Evolutionary conservation across 345 rosid genomes (phyloP).

Genomic region (Clausena lansium): DNA sequence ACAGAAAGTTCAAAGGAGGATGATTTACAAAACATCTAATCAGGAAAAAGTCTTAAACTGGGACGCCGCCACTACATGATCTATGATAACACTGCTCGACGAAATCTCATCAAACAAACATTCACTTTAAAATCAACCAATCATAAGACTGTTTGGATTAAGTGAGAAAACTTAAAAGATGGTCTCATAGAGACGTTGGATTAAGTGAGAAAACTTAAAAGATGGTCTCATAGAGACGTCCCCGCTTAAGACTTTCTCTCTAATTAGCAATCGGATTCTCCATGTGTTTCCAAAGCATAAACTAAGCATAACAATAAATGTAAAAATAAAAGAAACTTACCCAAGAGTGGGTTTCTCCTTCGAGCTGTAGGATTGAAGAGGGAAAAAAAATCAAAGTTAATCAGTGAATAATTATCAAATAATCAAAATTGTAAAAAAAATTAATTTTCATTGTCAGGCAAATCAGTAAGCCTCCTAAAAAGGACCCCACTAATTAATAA

Average conservation of each 20-base stretch:
- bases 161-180: background rate
- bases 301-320: background rate
- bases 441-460: background rate
- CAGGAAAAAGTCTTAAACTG: background rate
- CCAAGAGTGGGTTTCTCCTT: constrained; percentile 97
- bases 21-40: background rate
- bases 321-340: constrained; percentile 31
- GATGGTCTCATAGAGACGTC: background rate
- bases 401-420: constrained; percentile 9
- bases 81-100: background rate
- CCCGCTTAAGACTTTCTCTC: background rate
- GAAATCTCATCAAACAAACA: background rate
- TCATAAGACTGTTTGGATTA: background rate
- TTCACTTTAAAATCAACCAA: background rate
- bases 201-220: background rate
- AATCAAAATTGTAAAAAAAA: background rate
- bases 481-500: background rate
- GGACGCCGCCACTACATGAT: background rate
- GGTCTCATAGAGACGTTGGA: no score
- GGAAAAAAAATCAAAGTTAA: constrained; percentile 1
- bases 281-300: background rate
- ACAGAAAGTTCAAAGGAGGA: background rate
- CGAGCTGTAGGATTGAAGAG: constrained; percentile 50
- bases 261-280: background rate
- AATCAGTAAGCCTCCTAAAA: background rate